Evolutionary conservation across 768 basidiomycete genomes (phyloP).

Genomic region (Mycena vitilis): DNA sequence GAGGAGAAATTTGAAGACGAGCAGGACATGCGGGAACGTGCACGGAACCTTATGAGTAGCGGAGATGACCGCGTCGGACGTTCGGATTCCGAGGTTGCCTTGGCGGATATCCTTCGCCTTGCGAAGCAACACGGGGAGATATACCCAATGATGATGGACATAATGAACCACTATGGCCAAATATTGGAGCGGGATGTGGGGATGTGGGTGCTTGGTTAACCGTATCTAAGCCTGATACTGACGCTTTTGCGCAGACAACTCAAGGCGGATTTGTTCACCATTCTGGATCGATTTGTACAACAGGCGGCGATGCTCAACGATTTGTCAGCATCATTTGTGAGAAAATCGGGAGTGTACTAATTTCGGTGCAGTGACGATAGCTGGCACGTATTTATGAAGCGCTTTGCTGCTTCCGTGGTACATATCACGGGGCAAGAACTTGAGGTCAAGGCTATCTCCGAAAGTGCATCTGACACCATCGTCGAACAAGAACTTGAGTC

Average conservation of each 20-base stretch:
- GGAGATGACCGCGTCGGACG: conserved; percentile 45
- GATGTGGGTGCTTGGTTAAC: conserved; percentile 57
- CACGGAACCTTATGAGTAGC: conserved; percentile 48
- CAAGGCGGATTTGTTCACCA: conserved; percentile 67
- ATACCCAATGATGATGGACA: conserved; percentile 70
- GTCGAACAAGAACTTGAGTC: conserved; percentile 72
- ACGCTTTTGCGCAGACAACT: conserved; percentile 58
- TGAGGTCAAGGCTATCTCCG: conserved; percentile 56
- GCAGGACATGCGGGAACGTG: conserved; percentile 81
- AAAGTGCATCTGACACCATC: conserved; percentile 16
- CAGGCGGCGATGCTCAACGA: conserved; percentile 68
- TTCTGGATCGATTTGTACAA: conserved; percentile 75
- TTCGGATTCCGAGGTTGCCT: conserved; percentile 64
- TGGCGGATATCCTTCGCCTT: conserved; percentile 71
- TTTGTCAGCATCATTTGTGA: conserved; percentile 60
- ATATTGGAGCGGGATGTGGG: conserved; percentile 71
- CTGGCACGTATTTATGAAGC: conserved; percentile 72
- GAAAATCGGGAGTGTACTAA: not conserved
- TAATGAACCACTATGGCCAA: conserved; percentile 65
- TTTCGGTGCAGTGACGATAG: conserved; percentile 64
- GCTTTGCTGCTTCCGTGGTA: conserved; percentile 70
- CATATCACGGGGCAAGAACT: conserved; percentile 74
- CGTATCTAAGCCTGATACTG: conserved; percentile 2
- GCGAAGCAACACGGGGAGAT: conserved; percentile 73
- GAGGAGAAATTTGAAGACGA: conserved; percentile 95